Base-by-base conservation (phyloP, 495 filamentous ascomycete genomes). In the Emericellopsis terricola region DNA sequence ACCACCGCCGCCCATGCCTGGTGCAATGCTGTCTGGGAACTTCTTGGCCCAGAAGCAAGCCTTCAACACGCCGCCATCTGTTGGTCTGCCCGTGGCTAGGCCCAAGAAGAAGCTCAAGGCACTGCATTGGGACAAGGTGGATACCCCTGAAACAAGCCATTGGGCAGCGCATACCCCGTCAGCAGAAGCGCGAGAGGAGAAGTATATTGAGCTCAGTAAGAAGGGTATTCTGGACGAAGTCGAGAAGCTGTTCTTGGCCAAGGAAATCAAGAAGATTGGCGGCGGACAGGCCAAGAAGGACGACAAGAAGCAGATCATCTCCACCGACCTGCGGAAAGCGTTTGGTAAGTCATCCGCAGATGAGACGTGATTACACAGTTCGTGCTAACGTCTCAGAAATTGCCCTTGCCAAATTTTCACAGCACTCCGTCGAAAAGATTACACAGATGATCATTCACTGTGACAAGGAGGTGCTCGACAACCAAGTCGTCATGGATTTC, bases 101-200 rank as follows among this genome's bases (percentile, higher is more conserved):
- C 86, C 91, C 20, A 96, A 94, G 68, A 94, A 91, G 74, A 97
- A 96, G 58, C 80, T 97, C 47, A 97, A 97, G 70, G 86, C 89
- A 23, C 69, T 97, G 40, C 89, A 97, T 60, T 97, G 89, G 89
- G 89, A 97, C 50, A 97, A 97, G 58, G 80, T 97, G 24, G 89
- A 97, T 53, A 67, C 83, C 33, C 81, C 84, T 11, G 76, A 92
- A 49, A 82, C 87, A 24, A 96, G 89, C 21, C 82, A 96, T 40
- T 97, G 91, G 91, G 89, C 89, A 26, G 60, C 71, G 11, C 82
- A 93, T 51, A 72, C 80, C 17, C 77, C 79, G 8, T 89, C 81
- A 6, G 62, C 67, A 10, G 72, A 87, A 48, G 79, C 73, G 40
- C 82, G 83, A 48, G 91, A 97, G 60, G 78, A 91, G 48, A 92